Evolutionary conservation across 2,329 filamentous ascomycete species (phyloP).

Genomic region (Fusarium sp.): DNA sequence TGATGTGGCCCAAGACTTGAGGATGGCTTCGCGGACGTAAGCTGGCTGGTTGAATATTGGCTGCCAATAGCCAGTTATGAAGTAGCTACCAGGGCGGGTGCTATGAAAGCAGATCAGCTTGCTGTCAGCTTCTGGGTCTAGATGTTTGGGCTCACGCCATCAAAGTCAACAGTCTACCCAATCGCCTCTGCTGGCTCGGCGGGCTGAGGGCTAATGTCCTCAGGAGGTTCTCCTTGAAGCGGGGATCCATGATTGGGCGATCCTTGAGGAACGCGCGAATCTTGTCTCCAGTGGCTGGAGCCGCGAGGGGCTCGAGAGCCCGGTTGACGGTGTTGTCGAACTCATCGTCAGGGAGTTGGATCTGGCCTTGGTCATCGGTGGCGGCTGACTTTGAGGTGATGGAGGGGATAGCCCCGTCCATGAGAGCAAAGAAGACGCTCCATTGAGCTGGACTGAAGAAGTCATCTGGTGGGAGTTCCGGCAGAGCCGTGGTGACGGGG

Average conservation of each 20-base stretch:
- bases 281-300: constrained; percentile 55
- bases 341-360: constrained; percentile 62
- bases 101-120: constrained; percentile 52
- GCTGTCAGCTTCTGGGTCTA: neutral
- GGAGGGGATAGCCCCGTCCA: constrained; percentile 72
- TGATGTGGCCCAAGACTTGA: constrained; percentile 72
- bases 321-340: constrained; percentile 60
- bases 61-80: constrained; percentile 75
- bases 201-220: constrained; percentile 56
- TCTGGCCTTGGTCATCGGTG: constrained; percentile 54
- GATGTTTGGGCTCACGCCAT: constrained; percentile 58
- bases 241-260: constrained; percentile 62
- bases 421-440: constrained; percentile 64
- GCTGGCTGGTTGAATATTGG: constrained; percentile 72
- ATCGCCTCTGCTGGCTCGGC: constrained; percentile 46
- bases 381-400: constrained; percentile 59
- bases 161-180: constrained; percentile 55
- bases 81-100: constrained; percentile 70
- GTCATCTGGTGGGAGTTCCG: constrained; percentile 43
- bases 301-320: constrained; percentile 51
- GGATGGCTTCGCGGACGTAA: constrained; percentile 69
- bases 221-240: constrained; percentile 64
- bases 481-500: constrained; percentile 41
- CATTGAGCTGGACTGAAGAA: constrained; percentile 65
- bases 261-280: constrained; percentile 66